Evolutionary conservation across 306 rosid species (phyloP).

Genomic region (Gastrolobium bilobum): DNA sequence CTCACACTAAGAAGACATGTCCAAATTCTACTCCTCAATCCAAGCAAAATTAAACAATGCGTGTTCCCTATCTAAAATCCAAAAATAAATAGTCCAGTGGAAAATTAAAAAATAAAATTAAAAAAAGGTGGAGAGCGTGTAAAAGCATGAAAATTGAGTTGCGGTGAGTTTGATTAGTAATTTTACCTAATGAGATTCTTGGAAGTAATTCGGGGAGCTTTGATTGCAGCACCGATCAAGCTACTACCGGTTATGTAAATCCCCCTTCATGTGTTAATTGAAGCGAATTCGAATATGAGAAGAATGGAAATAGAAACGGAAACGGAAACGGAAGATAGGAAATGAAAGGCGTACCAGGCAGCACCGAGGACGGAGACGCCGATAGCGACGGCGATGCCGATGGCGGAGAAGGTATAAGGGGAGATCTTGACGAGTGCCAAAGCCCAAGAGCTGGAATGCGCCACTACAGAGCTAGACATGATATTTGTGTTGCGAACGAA

Average conservation of each 20-base stretch:
- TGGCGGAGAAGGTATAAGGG: constrained; percentile 60
- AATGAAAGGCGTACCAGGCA: constrained; percentile 51
- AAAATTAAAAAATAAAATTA: background rate
- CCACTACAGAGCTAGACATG: constrained; percentile 41
- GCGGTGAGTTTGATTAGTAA: background rate
- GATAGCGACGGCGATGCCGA: constrained; percentile 61
- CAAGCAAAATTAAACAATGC: background rate
- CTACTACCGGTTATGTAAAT: constrained; percentile 98
- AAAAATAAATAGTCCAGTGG: background rate
- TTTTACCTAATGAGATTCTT: constrained; percentile 91
- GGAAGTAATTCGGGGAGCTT: constrained; percentile 97
- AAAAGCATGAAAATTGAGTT: background rate
- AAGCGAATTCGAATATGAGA: constrained; percentile 18
- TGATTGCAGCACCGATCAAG: constrained; percentile 98
- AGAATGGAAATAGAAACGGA: no score
- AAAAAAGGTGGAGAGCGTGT: background rate
- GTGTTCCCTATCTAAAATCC: background rate
- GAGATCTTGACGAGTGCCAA: constrained; percentile 57
- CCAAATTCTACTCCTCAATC: constrained; percentile 16
- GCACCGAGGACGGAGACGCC: constrained; percentile 70
- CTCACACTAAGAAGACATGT: background rate
- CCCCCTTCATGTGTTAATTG: constrained; percentile 62
- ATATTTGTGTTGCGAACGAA: constrained; percentile 19
- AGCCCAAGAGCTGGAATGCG: constrained; percentile 55
- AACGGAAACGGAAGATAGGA: background rate